Evolutionary conservation across 2,329 filamentous ascomycete species (phyloP).

Genomic region (Microsporum ferrugineum): DNA sequence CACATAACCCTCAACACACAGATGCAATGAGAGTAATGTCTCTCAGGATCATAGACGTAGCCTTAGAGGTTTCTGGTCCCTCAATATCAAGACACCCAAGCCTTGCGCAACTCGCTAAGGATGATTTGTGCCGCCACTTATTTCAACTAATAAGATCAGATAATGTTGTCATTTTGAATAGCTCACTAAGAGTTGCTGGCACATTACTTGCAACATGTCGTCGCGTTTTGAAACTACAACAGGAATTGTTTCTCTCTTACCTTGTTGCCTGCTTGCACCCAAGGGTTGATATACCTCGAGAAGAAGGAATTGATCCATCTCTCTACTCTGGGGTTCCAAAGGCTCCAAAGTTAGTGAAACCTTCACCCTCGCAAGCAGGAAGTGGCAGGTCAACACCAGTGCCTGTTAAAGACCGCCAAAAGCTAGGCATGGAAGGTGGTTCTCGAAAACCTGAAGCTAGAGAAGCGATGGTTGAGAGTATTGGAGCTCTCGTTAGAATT

Average conservation of each 20-base stretch:
- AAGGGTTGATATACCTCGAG: conserved; percentile 82
- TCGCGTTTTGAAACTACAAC: conserved; percentile 82
- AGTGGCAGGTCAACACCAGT: conserved; percentile 86
- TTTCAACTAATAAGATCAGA: conserved; percentile 95
- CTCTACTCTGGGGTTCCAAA: conserved; percentile 90
- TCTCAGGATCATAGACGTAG: conserved; percentile 89
- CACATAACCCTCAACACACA: conserved; percentile 82
- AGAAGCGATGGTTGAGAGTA: conserved; percentile 96
- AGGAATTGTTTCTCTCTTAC: conserved; percentile 92
- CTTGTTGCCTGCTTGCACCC: conserved; percentile 88
- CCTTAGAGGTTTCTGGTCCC: conserved; percentile 87
- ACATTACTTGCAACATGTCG: conserved; percentile 86
- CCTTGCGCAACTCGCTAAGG: conserved; percentile 75
- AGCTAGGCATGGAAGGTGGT: conserved; percentile 82
- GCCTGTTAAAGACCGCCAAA: conserved; percentile 81
- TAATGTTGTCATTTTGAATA: conserved; percentile 87
- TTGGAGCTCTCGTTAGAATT: conserved; percentile 83
- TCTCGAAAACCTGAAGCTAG: conserved; percentile 85
- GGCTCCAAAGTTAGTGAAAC: conserved; percentile 75
- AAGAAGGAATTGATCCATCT: conserved; percentile 78
- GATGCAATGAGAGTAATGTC: conserved; percentile 97
- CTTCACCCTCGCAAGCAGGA: conserved; percentile 56
- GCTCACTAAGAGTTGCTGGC: conserved; percentile 81
- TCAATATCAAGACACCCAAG: conserved; percentile 89
- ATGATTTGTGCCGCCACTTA: conserved; percentile 82